Evolutionary conservation across 2,329 filamentous ascomycete genomes (phyloP).

Genomic region (Thermothelomyces thermophilus): DNA sequence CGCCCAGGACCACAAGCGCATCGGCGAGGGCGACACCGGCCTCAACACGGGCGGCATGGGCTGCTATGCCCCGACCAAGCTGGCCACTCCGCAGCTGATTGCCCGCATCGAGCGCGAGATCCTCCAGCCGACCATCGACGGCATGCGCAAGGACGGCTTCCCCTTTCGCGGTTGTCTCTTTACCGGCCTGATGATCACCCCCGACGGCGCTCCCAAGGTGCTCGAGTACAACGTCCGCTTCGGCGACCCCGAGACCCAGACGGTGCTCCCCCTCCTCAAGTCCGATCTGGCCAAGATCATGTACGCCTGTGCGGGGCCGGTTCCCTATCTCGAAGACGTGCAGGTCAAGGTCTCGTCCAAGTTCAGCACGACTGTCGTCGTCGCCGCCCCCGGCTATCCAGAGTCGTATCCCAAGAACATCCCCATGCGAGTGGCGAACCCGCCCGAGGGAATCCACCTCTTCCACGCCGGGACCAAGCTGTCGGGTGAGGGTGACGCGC

Average conservation of each 20-base stretch:
- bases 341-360: slow-evolving; percentile 59
- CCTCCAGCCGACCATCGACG: slow-evolving; percentile 81
- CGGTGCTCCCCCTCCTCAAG: slow-evolving; percentile 72
- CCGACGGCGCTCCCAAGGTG: slow-evolving; percentile 64
- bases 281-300: slow-evolving; percentile 85
- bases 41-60: slow-evolving; percentile 98
- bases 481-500: slow-evolving; percentile 48
- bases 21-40: slow-evolving; percentile 81
- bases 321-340: slow-evolving; percentile 58
- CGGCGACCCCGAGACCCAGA: slow-evolving; percentile 88
- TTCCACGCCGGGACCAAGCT: slow-evolving; percentile 89
- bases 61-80: slow-evolving; percentile 85
- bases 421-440: slow-evolving; percentile 44
- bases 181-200: slow-evolving; percentile 90
- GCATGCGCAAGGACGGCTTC: slow-evolving; percentile 74
- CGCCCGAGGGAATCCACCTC: slow-evolving; percentile 54
- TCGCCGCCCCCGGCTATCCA: slow-evolving; percentile 87
- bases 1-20: slow-evolving; percentile 94
- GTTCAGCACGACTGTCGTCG: slow-evolving; percentile 87
- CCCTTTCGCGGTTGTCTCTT: slow-evolving; percentile 72
- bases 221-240: slow-evolving; percentile 93
- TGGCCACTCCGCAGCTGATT: slow-evolving; percentile 68
- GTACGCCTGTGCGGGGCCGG: slow-evolving; percentile 70
- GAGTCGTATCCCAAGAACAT: slow-evolving; percentile 76
- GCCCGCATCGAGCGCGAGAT: slow-evolving; percentile 73